Percentiles rank a stretch among this genome's conserved stretches.
phyloP scores from a whole-genome alignment of 345 rosid species.

The Aegle marmelos region DNA sequence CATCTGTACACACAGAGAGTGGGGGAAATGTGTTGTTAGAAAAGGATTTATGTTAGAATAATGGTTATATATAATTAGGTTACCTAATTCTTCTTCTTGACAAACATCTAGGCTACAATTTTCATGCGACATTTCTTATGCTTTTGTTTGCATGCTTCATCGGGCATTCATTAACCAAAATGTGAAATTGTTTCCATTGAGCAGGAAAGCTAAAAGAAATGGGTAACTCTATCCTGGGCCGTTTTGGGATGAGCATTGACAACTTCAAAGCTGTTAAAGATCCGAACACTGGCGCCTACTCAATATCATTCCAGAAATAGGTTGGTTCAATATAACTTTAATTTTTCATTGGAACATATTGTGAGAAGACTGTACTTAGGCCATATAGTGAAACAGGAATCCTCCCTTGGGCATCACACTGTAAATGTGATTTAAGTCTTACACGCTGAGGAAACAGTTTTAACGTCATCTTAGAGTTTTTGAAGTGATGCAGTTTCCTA shows the following conservation, averaged over 20 bases:
- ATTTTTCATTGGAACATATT: not conserved
- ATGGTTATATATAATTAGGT: not conserved
- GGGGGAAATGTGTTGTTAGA: not conserved
- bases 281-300: conserved; percentile 91
- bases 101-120: not conserved
- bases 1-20: not conserved
- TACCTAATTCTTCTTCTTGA: not conserved
- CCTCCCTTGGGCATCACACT: not conserved
- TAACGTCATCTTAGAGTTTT: not conserved
- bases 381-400: not conserved
- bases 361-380: conserved; percentile 1
- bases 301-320: conserved; percentile 72
- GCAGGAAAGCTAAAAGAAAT: conserved; percentile 89
- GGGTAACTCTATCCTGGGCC: conserved; percentile 82
- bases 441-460: not conserved
- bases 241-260: conserved; percentile 89
- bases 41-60: not conserved
- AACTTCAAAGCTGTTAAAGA: conserved; percentile 95
- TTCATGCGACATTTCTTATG: not conserved
- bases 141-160: not conserved
- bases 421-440: not conserved
- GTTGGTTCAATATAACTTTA: not conserved
- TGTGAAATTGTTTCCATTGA: conserved; percentile 8
- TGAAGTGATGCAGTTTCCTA: not conserved
- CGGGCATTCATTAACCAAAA: not conserved